Evolutionary conservation across 306 rosid genomes (phyloP).

Genomic region (Urtica urens): DNA sequence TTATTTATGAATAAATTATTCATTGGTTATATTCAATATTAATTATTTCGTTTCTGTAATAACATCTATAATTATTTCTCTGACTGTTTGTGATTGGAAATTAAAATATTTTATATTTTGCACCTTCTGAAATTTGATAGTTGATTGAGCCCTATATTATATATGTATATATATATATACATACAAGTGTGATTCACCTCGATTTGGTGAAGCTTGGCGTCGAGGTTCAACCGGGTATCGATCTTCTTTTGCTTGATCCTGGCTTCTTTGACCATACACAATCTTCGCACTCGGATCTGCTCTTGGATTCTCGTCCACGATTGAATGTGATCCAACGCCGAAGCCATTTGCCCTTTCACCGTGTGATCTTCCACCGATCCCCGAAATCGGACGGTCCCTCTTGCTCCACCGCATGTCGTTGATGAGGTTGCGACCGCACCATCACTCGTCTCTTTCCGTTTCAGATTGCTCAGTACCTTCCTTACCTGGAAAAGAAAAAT

Average conservation of each 20-base stretch:
- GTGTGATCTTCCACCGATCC: conserved; percentile 35
- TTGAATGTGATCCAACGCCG: conserved; percentile 49
- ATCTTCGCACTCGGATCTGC: conserved; percentile 52
- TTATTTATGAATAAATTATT: too few species aligned
- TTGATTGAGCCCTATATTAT: not conserved
- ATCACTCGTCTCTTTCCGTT: conserved; percentile 17
- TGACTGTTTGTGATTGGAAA: too few species aligned
- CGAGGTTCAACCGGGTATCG: conserved; percentile 59
- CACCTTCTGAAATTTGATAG: too few species aligned
- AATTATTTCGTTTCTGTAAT: too few species aligned
- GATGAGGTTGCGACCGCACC: not conserved
- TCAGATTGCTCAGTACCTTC: conserved; percentile 27
- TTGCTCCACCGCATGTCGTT: not conserved
- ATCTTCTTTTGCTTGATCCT: conserved; percentile 41
- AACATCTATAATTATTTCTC: too few species aligned
- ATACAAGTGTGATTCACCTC: conserved; percentile 43
- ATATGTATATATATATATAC: too few species aligned
- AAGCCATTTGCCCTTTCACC: conserved; percentile 41
- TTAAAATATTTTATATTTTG: too few species aligned
- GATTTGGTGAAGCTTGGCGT: conserved; percentile 59
- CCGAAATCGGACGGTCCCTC: conserved; percentile 25
- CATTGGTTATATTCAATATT: too few species aligned
- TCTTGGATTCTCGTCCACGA: conserved; percentile 71
- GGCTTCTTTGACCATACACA: conserved; percentile 57
- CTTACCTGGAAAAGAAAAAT: conserved; percentile 39